These are phyloP conservation scores for Podospora didyma DNA, from an alignment of 495 filamentous ascomycete species.

Conservation along the genomic window DNA sequence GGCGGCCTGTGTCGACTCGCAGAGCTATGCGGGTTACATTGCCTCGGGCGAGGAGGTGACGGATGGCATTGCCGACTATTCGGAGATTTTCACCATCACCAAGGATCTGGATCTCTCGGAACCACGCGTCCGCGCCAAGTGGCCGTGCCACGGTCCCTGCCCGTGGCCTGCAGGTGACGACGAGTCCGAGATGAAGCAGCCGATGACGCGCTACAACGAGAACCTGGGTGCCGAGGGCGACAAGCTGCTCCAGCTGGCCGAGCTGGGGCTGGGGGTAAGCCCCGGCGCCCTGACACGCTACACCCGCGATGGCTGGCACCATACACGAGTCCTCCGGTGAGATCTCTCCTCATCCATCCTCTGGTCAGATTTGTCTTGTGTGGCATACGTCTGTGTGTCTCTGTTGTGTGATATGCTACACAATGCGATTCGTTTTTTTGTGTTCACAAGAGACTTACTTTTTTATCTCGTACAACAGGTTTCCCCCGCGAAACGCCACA, in stretches of 20 bases:
- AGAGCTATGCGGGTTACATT: slow-evolving; percentile 44
- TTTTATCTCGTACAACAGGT: slow-evolving; percentile 22
- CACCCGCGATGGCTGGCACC: slow-evolving; percentile 46
- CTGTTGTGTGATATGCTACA: background rate
- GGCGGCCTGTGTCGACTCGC: slow-evolving; percentile 38
- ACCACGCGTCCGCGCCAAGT: slow-evolving; percentile 30
- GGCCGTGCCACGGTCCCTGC: slow-evolving; percentile 45
- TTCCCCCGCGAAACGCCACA: slow-evolving; percentile 34
- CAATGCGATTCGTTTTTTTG: too few relatives aligned
- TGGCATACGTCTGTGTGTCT: background rate
- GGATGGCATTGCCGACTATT: slow-evolving; percentile 43
- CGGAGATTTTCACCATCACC: slow-evolving; percentile 46
- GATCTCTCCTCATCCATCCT: slow-evolving; percentile 6
- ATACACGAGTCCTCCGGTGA: slow-evolving; percentile 39
- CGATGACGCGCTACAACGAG: slow-evolving; percentile 28
- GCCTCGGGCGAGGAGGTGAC: slow-evolving; percentile 47
- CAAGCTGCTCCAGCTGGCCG: slow-evolving; percentile 36
- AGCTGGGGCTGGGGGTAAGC: slow-evolving; percentile 30
- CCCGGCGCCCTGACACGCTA: slow-evolving; percentile 25
- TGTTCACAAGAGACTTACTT: too few relatives aligned
- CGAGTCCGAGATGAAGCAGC: slow-evolving; percentile 25
- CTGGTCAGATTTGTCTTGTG: background rate
- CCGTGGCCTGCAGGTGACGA: slow-evolving; percentile 32
- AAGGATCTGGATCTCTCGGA: slow-evolving; percentile 37
- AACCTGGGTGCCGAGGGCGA: slow-evolving; percentile 31